phyloP scores from a whole-genome alignment of 345 rosid genomes.

The Populus simonii region DNA sequence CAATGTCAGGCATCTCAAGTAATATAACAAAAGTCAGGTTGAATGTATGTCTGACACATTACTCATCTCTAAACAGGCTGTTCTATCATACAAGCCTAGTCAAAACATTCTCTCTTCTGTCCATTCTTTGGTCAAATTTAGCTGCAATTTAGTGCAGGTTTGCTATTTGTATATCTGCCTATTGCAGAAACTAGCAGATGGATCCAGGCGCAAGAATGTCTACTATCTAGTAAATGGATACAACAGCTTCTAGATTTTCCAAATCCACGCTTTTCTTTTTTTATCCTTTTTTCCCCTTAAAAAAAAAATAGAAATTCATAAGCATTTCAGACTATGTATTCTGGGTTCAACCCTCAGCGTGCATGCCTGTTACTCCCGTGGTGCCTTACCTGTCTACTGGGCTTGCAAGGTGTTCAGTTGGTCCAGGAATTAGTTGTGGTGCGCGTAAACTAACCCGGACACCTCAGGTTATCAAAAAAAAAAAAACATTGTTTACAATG shows the following conservation, averaged over 20 bases:
- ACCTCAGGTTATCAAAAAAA: too few species aligned
- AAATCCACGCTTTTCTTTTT: background rate
- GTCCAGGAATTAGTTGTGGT: too few species aligned
- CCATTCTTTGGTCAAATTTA: background rate
- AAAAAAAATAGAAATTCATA: background rate
- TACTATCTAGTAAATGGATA: background rate
- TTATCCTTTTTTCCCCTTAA: background rate
- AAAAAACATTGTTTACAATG: too few species aligned
- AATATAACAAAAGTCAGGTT: background rate
- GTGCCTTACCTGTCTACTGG: too few species aligned
- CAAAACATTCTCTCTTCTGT: background rate
- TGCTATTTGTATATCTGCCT: background rate
- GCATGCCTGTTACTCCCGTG: too few species aligned
- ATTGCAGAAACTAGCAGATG: background rate
- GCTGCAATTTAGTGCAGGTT: background rate
- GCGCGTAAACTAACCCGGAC: too few species aligned
- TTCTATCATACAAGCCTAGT: background rate
- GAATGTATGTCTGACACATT: background rate
- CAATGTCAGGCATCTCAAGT: background rate
- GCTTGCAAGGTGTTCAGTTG: too few species aligned
- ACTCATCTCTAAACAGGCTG: background rate
- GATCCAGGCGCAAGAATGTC: background rate
- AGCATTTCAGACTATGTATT: too few species aligned
- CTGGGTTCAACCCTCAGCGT: too few species aligned
- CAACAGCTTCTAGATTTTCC: background rate